Percentiles rank a stretch among this genome's conserved stretches.
Evolutionary conservation across 495 filamentous ascomycete genomes (phyloP).

Genomic region (Penicillium cosmopolitanum): DNA sequence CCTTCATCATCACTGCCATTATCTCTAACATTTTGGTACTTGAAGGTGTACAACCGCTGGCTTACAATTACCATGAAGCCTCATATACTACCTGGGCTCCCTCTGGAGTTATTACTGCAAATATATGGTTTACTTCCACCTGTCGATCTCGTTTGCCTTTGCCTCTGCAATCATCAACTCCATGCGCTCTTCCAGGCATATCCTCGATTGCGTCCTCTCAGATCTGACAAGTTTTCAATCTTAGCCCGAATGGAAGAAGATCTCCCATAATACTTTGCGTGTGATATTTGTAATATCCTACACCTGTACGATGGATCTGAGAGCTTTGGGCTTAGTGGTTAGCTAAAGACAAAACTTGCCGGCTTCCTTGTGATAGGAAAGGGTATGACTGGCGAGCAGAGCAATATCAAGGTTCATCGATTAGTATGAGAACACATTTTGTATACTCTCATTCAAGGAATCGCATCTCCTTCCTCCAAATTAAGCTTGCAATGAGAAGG

Average conservation of each 20-base stretch:
- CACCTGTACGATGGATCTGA: too few species aligned
- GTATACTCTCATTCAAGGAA: not conserved
- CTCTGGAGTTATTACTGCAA: not conserved
- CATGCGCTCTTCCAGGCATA: not conserved
- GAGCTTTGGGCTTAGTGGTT: not conserved
- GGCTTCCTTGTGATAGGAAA: not conserved
- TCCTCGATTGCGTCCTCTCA: too few species aligned
- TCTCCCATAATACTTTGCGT: too few species aligned
- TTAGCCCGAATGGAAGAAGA: too few species aligned
- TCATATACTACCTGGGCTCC: conserved; percentile 5
- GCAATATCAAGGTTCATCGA: not conserved
- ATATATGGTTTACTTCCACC: not conserved
- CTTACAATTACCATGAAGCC: too few species aligned
- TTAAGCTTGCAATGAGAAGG: conserved; percentile 9
- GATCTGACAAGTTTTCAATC: too few species aligned
- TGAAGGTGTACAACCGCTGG: too few species aligned
- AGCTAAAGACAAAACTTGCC: not conserved
- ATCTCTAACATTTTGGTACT: too few species aligned
- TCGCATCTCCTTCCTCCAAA: not conserved
- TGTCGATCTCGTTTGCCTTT: conserved; percentile 3
- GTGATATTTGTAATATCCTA: too few species aligned
- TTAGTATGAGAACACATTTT: not conserved
- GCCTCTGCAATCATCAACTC: conserved; percentile 7
- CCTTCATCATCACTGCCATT: too few species aligned
- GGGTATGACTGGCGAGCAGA: not conserved